Evolutionary conservation across 352 stramenopile species (phyloP).

Genomic region (Thraustotheca clavata): DNA sequence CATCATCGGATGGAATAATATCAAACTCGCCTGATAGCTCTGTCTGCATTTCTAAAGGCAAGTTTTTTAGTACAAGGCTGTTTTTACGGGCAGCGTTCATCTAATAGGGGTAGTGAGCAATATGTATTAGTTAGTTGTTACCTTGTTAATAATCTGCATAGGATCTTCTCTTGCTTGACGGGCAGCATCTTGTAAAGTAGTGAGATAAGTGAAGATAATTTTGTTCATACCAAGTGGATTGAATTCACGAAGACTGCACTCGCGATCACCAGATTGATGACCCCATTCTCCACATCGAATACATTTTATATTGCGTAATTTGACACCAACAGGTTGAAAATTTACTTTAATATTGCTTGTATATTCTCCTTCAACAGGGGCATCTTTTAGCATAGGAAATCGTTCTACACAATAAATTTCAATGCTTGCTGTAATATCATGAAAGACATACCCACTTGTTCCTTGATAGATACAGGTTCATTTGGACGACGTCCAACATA

Average conservation of each 20-base stretch:
- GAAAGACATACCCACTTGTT: constrained; percentile 43
- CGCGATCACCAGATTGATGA: constrained; percentile 73
- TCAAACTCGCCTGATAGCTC: constrained; percentile 34
- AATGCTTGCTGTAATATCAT: neutral
- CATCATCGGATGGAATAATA: constrained; percentile 63
- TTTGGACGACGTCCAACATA: constrained; percentile 59
- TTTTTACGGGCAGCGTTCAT: constrained; percentile 40
- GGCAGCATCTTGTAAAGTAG: constrained; percentile 39
- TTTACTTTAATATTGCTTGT: constrained; percentile 75
- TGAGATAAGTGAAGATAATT: neutral
- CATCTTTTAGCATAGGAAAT: constrained; percentile 85
- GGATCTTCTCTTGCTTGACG: constrained; percentile 64
- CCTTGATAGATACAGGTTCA: constrained; percentile 68
- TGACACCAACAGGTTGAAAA: constrained; percentile 79
- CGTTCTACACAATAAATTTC: constrained; percentile 31
- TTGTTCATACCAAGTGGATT: constrained; percentile 53
- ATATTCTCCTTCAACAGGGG: constrained; percentile 78
- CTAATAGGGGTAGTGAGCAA: neutral
- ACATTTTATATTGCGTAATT: constrained; percentile 76
- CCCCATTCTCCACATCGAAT: constrained; percentile 77
- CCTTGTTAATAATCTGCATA: constrained; percentile 54
- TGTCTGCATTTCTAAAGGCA: constrained; percentile 32
- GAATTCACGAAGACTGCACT: constrained; percentile 60
- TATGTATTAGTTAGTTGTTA: neutral
- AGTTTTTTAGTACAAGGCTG: constrained; percentile 44